A percentile compares a stretch with the other conserved stretches of the same genome.
Conservation (phyloP, 371 early-diverging fungal species). For the Coemansia sp. region DNA sequence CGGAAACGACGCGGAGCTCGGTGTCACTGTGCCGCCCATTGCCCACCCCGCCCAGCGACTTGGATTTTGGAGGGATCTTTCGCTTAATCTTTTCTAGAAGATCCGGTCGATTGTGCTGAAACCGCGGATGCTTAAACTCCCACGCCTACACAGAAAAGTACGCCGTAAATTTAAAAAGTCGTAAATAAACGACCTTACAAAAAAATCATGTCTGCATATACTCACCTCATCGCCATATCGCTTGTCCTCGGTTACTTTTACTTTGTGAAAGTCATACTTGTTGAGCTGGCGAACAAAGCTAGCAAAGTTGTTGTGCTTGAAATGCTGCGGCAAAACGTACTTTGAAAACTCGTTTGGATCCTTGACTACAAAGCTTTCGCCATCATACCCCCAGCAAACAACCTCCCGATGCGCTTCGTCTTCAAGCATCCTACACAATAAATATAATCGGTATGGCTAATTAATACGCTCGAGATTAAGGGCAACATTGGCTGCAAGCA, state of each 20-base stretch:
- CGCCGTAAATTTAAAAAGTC: background rate
- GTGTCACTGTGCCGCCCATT: constrained; percentile 38
- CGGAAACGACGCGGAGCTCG: constrained; percentile 48
- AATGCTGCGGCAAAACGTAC: constrained; percentile 73
- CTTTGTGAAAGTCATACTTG: constrained; percentile 64
- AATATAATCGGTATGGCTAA: background rate
- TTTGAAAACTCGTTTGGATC: constrained; percentile 70
- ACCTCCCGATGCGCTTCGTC: constrained; percentile 52
- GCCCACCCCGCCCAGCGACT: constrained; percentile 40
- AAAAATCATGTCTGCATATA: background rate
- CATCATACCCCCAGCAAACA: constrained; percentile 53
- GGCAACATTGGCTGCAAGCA: background rate
- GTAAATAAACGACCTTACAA: background rate
- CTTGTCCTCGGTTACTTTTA: constrained; percentile 57
- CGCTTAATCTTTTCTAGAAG: constrained; percentile 83
- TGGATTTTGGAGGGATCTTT: constrained; percentile 58
- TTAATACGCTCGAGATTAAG: background rate
- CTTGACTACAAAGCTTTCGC: constrained; percentile 73
- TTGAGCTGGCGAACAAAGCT: constrained; percentile 88
- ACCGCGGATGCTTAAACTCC: constrained; percentile 89
- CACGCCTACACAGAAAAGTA: constrained; percentile 64
- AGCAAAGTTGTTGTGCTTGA: constrained; percentile 85
- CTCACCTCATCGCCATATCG: constrained; percentile 54
- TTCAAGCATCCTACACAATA: constrained; percentile 48
- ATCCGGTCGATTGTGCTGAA: constrained; percentile 76